Percentiles rank a stretch among this genome's conserved stretches.
Conservation (phyloP, 1,284 basidiomycete species). For the Moniliella sp. region DNA sequence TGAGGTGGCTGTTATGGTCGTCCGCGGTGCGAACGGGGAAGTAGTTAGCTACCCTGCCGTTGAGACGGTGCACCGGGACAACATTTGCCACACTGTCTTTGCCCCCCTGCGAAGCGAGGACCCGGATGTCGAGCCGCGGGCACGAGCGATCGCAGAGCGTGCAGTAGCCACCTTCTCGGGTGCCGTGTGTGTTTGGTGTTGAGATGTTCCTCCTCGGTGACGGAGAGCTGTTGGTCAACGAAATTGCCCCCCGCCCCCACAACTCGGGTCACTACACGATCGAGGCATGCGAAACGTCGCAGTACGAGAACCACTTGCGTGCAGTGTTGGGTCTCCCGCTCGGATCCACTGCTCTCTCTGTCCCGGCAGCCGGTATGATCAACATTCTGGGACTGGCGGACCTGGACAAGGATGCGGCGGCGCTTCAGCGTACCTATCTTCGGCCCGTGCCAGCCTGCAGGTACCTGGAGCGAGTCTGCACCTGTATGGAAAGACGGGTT, state of each 20-base stretch:
- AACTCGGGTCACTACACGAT: conserved; percentile 99
- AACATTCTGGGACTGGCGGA: conserved; percentile 50
- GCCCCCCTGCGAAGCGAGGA: conserved; percentile 43
- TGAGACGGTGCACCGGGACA: conserved; percentile 84
- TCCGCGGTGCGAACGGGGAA: conserved; percentile 47
- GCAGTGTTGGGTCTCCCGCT: conserved; percentile 79
- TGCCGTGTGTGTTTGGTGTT: conserved; percentile 86
- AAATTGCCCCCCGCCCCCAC: conserved; percentile 95
- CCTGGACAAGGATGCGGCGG: conserved; percentile 17
- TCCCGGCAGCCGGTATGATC: conserved; percentile 73
- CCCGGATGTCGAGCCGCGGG: conserved; percentile 42
- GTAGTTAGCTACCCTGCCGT: conserved; percentile 72
- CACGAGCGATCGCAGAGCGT: conserved; percentile 55
- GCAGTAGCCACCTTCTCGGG: conserved; percentile 60
- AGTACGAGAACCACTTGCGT: conserved; percentile 92
- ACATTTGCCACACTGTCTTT: conserved; percentile 76
- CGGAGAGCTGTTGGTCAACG: conserved; percentile 72
- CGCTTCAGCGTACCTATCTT: conserved; percentile 24
- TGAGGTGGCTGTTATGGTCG: conserved; percentile 94
- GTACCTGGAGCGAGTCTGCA: conserved; percentile 63
- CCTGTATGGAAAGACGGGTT: conserved; percentile 78
- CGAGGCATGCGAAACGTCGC: conserved; percentile 81
- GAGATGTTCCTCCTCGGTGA: conserved; percentile 85
- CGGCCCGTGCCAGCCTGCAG: conserved; percentile 25
- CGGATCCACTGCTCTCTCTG: conserved; percentile 68